Base-by-base conservation (phyloP, 805 yeast genomes). In the Komagataella mondaviorum region DNA sequence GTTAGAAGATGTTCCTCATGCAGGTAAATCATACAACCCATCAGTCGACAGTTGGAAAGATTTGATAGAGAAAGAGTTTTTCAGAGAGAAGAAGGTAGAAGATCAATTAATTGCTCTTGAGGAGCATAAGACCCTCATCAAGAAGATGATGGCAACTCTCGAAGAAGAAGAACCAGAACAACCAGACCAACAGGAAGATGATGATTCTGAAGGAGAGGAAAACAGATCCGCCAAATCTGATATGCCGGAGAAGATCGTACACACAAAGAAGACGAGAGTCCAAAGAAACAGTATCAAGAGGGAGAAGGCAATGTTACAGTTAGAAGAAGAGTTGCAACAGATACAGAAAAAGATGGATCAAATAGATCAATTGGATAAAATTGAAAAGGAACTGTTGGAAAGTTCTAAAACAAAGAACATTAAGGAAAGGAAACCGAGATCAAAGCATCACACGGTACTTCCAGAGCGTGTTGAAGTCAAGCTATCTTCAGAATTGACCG, bases 11-110 rank as follows among this genome's bases (percentile, higher is more conserved):
- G 52, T 81, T 3, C 89, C 96, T 10, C 83, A 83, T 59, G 93
- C 83, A 1, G 98, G 98, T 51, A 86, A 85, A 64, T 90, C 98
- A 2, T 93, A 88, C 63, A 93, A 93, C 63, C 99, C 99, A 23
- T 76, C 91, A 10, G 71, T 82, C 56, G 85, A 83, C 52, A 79
- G 85, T 23, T 93, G 99, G 99, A 80, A 80, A 58, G 67, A 65
- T 17, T 73, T 90, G 57, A 77, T 93, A 50, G 70, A 77, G 51
- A 70, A 72, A 51, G 97, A 89, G 66, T 83, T 74, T 58, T 73
- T 63, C 50, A 71, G 72, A 51, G 95, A 88, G 60, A 78, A 80
- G 60, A 72, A 77, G 49, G 76, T 73, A 52, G 96, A 88, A 59
- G 78, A 80, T 53, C 75, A 79, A 59, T 76, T 85, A 59, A 65